phyloP scores from a whole-genome alignment of 2,329 filamentous ascomycete species.

The Arthroderma uncinatum region DNA sequence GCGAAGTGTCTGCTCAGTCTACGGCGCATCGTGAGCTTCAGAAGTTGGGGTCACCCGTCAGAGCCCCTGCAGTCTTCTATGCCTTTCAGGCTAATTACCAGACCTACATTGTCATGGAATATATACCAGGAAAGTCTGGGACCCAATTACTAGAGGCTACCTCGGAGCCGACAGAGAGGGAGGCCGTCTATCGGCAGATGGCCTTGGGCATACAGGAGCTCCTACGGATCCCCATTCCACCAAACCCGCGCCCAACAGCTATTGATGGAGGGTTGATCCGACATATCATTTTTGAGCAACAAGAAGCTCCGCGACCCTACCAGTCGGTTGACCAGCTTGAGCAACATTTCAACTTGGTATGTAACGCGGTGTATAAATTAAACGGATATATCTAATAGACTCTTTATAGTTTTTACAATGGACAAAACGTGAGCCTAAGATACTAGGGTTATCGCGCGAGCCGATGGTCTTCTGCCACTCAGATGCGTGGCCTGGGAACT shows the following conservation, averaged over 20 bases:
- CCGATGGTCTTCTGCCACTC: constrained; percentile 18
- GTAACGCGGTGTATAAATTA: no score
- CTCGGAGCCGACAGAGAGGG: constrained; percentile 7
- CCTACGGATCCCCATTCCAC: constrained; percentile 14
- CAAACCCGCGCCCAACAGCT: constrained; percentile 6
- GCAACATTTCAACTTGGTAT: constrained; percentile 15
- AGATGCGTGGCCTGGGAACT: constrained; percentile 14
- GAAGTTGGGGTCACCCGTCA: neutral
- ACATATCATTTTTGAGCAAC: constrained; percentile 10
- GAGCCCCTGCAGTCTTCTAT: constrained; percentile 8
- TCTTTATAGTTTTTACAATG: constrained; percentile 5
- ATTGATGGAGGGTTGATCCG: neutral
- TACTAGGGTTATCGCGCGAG: constrained; percentile 12
- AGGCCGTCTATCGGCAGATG: constrained; percentile 11
- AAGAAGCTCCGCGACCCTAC: constrained; percentile 13
- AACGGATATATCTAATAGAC: no score
- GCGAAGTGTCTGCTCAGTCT: constrained; percentile 5
- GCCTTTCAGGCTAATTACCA: constrained; percentile 3
- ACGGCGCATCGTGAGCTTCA: constrained; percentile 8
- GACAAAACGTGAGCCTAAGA: constrained; percentile 6
- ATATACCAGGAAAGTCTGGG: constrained; percentile 5
- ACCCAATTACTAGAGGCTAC: constrained; percentile 8
- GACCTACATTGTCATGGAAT: constrained; percentile 11
- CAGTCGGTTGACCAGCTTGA: constrained; percentile 14
- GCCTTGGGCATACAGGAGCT: constrained; percentile 14